Evolutionary conservation across 108 stramenopile genomes (phyloP).

Genomic region (Pseudonitzschia delicatissima): DNA sequence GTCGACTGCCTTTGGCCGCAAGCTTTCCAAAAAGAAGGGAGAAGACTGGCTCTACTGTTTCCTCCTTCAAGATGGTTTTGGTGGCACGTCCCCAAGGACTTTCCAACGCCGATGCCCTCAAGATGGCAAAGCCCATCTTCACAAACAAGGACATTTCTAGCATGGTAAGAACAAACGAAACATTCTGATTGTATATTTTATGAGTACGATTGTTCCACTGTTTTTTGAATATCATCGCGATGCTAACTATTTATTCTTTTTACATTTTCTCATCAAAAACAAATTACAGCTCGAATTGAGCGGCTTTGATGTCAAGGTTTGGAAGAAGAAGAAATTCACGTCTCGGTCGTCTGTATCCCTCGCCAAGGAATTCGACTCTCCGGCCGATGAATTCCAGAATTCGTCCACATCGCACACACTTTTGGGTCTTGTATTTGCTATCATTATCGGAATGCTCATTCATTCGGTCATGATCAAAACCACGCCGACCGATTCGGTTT

Average conservation of each 20-base stretch:
- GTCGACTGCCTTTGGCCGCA: background rate
- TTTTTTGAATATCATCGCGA: background rate
- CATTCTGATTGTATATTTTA: background rate
- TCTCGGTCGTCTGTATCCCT: background rate
- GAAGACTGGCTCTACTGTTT: background rate
- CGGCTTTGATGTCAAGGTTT: conserved; percentile 20
- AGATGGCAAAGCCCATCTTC: conserved; percentile 70
- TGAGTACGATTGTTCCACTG: background rate
- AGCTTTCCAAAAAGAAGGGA: too few relatives aligned
- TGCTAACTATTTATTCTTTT: background rate
- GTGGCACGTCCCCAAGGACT: conserved; percentile 67
- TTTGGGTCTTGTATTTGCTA: conserved; percentile 8
- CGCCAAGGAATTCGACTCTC: background rate
- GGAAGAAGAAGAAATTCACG: conserved; percentile 15
- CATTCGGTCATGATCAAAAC: conserved; percentile 34
- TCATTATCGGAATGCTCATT: conserved; percentile 17
- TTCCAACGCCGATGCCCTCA: conserved; percentile 38
- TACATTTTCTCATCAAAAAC: background rate
- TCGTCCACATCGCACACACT: conserved; percentile 4
- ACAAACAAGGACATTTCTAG: conserved; percentile 59
- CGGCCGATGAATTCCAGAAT: background rate
- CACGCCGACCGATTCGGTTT: conserved; percentile 22
- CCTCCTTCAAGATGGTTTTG: conserved; percentile 43
- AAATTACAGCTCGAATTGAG: conserved; percentile 18
- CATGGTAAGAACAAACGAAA: conserved; percentile 56